phyloP scores from a whole-genome alignment of 306 rosid genomes.

The Cotoneaster glaucophyllus region DNA sequence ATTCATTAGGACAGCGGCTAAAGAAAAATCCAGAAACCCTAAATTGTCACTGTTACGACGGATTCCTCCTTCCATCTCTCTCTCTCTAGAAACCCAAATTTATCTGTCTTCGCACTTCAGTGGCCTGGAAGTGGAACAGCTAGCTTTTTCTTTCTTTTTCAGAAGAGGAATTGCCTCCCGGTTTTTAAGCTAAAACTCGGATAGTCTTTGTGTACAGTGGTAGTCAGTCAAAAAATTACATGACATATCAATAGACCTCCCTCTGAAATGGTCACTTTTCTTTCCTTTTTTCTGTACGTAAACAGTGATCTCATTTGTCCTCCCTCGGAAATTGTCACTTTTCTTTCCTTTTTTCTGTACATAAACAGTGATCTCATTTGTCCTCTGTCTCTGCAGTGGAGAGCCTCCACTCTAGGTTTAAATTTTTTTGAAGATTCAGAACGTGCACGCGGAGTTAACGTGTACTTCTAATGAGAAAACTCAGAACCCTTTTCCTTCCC shows the following conservation, averaged over 20 bases:
- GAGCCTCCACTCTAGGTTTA: neutral
- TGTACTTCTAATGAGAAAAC: slow-evolving; percentile 12
- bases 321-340: slow-evolving; percentile 26
- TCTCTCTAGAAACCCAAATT: neutral
- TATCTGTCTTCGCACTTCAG: neutral
- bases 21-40: neutral
- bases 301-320: neutral
- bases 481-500: neutral
- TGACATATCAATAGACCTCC: slow-evolving; percentile 8
- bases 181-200: slow-evolving; percentile 28
- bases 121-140: neutral
- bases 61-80: slow-evolving; percentile 13
- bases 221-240: neutral
- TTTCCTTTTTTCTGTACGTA: slow-evolving; percentile 5
- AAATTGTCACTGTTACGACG: slow-evolving; percentile 26
- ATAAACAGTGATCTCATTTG: neutral
- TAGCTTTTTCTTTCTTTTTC: neutral
- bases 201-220: neutral
- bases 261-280: slow-evolving; percentile 37
- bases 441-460: slow-evolving; percentile 44
- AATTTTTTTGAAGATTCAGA: neutral
- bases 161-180: slow-evolving; percentile 38
- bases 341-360: slow-evolving; percentile 10
- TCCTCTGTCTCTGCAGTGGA: no score
- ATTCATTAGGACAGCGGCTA: neutral